These are phyloP conservation scores for Phytophthora cryptogea DNA, from an alignment of 352 stramenopile species.

Conservation along the genomic window DNA sequence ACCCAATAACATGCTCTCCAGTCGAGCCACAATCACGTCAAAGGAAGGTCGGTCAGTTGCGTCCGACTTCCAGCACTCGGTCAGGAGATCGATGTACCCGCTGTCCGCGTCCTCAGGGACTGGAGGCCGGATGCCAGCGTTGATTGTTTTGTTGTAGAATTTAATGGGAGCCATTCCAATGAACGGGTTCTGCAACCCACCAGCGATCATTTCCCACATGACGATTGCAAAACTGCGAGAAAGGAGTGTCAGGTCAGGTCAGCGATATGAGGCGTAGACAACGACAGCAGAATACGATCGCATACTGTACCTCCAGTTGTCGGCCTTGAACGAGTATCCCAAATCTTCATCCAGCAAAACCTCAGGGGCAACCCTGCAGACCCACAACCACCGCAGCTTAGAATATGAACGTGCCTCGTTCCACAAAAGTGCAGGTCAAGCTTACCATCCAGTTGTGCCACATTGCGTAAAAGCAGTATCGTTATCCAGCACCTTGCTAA, in stretches of 20 bases:
- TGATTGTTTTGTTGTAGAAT: constrained; percentile 90
- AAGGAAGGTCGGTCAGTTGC: constrained; percentile 75
- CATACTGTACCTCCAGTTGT: constrained; percentile 83
- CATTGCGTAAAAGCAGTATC: constrained; percentile 88
- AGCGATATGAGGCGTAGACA: not conserved
- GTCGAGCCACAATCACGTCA: constrained; percentile 71
- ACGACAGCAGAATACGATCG: not conserved
- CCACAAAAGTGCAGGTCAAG: not conserved
- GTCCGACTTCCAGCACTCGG: constrained; percentile 86
- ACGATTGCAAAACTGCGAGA: constrained; percentile 81
- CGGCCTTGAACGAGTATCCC: constrained; percentile 89
- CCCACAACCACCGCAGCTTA: not conserved
- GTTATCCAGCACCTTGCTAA: constrained; percentile 88
- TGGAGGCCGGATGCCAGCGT: constrained; percentile 69
- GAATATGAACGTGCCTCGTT: not conserved
- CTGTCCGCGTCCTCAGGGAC: constrained; percentile 71
- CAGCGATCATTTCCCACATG: constrained; percentile 92
- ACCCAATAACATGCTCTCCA: constrained; percentile 74
- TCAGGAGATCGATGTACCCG: constrained; percentile 78
- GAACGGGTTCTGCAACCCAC: constrained; percentile 79
- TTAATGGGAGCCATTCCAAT: constrained; percentile 91
- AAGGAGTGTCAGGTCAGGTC: not conserved
- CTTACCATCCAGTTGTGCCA: constrained; percentile 84
- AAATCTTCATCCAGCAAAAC: constrained; percentile 88
- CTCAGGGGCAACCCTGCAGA: constrained; percentile 84